phyloP scores from a whole-genome alignment of 257 asterid species.

The Solanum boliviense region DNA sequence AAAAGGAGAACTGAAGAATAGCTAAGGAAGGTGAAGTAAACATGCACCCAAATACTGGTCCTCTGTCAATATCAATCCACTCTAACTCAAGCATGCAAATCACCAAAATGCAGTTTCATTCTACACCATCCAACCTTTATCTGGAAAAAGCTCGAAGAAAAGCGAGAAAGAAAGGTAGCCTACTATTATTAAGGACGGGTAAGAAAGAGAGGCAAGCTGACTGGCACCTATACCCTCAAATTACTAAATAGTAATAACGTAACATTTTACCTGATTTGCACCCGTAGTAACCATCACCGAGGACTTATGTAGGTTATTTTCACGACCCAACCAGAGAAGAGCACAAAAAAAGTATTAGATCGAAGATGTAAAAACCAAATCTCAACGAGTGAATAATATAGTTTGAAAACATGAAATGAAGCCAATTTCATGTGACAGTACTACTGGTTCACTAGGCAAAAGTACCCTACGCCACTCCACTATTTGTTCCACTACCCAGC shows the following conservation, averaged over 20 bases:
- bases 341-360: not conserved
- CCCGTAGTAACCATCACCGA: conserved; percentile 99
- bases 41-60: not conserved
- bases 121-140: not conserved
- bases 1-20: not conserved
- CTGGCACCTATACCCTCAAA: not conserved
- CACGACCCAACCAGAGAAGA: conserved; percentile 43
- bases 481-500: not conserved
- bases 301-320: conserved; percentile 63
- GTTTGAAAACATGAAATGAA: not conserved
- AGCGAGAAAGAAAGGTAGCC: not conserved
- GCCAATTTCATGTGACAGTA: not conserved
- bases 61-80: not conserved
- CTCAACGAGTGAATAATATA: not conserved
- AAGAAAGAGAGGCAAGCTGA: not conserved
- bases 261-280: conserved; percentile 72
- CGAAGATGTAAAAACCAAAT: not conserved
- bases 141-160: not conserved
- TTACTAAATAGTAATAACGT: not conserved
- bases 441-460: not conserved
- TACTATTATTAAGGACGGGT: not conserved
- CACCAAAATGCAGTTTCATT: not conserved
- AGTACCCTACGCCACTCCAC: not conserved
- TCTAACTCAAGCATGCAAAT: not conserved
- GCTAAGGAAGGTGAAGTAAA: not conserved